phyloP scores from a whole-genome alignment of 345 rosid species.

The Zanthoxylum bungeanum region DNA sequence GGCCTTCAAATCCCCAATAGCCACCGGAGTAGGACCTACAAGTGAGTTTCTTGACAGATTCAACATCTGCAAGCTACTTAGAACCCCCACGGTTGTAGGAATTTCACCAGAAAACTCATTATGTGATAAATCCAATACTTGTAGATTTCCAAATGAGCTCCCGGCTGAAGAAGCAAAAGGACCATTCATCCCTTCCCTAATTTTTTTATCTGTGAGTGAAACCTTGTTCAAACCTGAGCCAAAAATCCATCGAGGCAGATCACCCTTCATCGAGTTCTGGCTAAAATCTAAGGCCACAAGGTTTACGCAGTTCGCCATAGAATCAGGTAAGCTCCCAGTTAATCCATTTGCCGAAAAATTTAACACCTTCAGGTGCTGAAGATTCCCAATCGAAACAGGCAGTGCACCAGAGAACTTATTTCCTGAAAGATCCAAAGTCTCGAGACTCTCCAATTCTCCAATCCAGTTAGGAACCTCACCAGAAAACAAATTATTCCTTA shows the following conservation, averaged over 20 bases:
- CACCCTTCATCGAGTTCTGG: constrained; percentile 56
- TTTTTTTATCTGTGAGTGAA: constrained; percentile 40
- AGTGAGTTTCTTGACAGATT: constrained; percentile 68
- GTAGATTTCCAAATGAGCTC: constrained; percentile 41
- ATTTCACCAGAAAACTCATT: constrained; percentile 69
- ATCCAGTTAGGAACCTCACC: constrained; percentile 77
- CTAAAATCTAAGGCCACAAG: constrained; percentile 69
- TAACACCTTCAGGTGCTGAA: constrained; percentile 47
- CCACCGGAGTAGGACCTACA: constrained; percentile 46
- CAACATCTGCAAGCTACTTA: constrained; percentile 50
- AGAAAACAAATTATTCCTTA: constrained; percentile 50
- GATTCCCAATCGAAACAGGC: constrained; percentile 69
- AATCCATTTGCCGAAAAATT: constrained; percentile 65
- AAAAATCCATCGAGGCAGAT: constrained; percentile 72
- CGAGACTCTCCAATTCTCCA: constrained; percentile 71
- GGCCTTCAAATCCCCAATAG: constrained; percentile 56
- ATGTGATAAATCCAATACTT: constrained; percentile 70
- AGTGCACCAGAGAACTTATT: constrained; percentile 62
- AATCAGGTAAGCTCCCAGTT: constrained; percentile 58
- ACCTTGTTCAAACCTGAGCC: constrained; percentile 31
- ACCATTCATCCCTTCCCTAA: constrained; percentile 16
- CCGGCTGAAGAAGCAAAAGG: constrained; percentile 21
- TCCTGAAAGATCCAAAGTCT: constrained; percentile 69
- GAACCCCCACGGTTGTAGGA: constrained; percentile 39
- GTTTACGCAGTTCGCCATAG: constrained; percentile 41